A percentile compares a stretch with the other conserved stretches of the same genome.
Conservation (phyloP, 768 basidiomycete genomes). For the Phylloporus sp. region DNA sequence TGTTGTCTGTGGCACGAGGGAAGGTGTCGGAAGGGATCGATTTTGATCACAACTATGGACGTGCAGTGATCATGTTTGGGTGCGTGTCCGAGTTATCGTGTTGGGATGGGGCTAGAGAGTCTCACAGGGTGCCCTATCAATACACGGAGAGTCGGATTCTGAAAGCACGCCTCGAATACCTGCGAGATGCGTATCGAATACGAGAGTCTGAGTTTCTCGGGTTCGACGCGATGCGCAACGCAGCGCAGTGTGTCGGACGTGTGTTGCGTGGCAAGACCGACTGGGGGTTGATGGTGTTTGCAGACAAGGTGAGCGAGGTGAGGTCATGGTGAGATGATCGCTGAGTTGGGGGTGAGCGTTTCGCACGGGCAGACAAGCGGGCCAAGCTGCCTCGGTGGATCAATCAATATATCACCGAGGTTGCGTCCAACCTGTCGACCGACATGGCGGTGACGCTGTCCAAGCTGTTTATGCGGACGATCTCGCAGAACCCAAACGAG, state of each 20-base stretch:
- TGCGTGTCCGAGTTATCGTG: constrained; percentile 31
- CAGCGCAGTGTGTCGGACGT: constrained; percentile 97
- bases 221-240: constrained; percentile 99
- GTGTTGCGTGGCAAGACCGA: constrained; percentile 98
- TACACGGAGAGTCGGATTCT: constrained; percentile 98
- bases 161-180: constrained; percentile 94
- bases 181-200: constrained; percentile 97
- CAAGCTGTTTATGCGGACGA: constrained; percentile 96
- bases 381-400: constrained; percentile 98
- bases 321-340: background rate
- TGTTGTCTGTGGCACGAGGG: constrained; percentile 95
- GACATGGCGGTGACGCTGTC: constrained; percentile 95
- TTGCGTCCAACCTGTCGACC: constrained; percentile 93
- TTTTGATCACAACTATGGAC: constrained; percentile 99
- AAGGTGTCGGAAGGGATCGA: constrained; percentile 99
- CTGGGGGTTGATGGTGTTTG: constrained; percentile 99
- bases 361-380: constrained; percentile 88
- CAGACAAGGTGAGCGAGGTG: constrained; percentile 76
- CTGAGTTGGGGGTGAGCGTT: constrained; percentile 53
- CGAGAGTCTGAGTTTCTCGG: constrained; percentile 98
- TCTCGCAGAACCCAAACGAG: constrained; percentile 96
- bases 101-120: constrained; percentile 2
- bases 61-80: constrained; percentile 99
- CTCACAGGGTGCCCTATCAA: constrained; percentile 82
- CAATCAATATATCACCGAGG: constrained; percentile 98